Base-by-base conservation (phyloP, 1,284 basidiomycete species). In the Amylostereum areolatum region DNA sequence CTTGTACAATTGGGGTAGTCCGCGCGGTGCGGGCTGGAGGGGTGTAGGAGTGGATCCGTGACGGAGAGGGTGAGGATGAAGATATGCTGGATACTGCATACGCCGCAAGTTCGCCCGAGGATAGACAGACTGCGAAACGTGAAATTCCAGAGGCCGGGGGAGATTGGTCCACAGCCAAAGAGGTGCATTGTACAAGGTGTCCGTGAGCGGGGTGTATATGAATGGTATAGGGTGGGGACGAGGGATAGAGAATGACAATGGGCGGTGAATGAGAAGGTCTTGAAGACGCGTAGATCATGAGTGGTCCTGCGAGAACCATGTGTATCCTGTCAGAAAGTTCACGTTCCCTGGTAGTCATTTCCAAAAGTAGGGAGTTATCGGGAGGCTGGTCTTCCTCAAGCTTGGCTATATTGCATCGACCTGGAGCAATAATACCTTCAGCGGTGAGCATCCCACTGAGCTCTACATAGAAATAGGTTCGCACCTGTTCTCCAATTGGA, bases 401-500 rank as follows among this genome's bases (percentile, higher is more conserved):
- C 0, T n/a, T 34, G 29, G 46, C 50, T 18, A 46, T 40, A 18
- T 43, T 62, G 59, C 81, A 86, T 6, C 81, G 80, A 51, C 83
- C 83, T 85, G 57, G 2, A 46, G 12, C 28, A 47, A 36, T 28
- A 34, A 43, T 12, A 37, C 43, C 8, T 9, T 28, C n/a, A n/a
- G 25, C 35, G 49, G 45, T 18, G 18, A 18, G 18, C 18, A 18
- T 18, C 18, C 18, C 18, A 18, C 18, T 18, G 18, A 18, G 18
- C 18, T 18, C 18, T 18, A 18, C 18, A 18, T 18, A 18, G 18
- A 18, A 18, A 18, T 18, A 18, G 18, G 18, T 11, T 34, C 73
- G 56, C 59, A 88, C 86, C 86, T 65, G 68, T 85, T 61, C 77
- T 73, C 87, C 88, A 90, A 56, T 90, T 89, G 6, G 78, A 78